phyloP scores from a whole-genome alignment of 2,329 filamentous ascomycete genomes.

The Aspergillus persii region DNA sequence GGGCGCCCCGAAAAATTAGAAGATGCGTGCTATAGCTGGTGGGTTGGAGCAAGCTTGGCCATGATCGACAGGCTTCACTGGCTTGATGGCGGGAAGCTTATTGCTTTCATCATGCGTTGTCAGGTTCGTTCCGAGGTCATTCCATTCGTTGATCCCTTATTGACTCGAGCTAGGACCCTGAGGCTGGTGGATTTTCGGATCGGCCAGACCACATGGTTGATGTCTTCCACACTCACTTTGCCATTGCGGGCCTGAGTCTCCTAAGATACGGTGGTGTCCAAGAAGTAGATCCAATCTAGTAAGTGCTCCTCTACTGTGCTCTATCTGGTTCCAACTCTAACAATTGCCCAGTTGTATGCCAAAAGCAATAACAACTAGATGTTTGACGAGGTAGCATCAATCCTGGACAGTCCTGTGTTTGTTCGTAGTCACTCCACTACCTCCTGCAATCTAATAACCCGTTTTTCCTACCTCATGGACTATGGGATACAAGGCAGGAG shows the following conservation, averaged over 20 bases:
- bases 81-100: slow-evolving; percentile 82
- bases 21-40: slow-evolving; percentile 99
- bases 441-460: slow-evolving; percentile 74
- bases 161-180: slow-evolving; percentile 59
- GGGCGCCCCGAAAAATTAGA: slow-evolving; percentile 92
- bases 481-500: slow-evolving; percentile 71
- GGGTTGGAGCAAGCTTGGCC: slow-evolving; percentile 87
- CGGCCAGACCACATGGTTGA: slow-evolving; percentile 92
- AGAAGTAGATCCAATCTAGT: slow-evolving; percentile 86
- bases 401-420: background rate
- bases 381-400: slow-evolving; percentile 45
- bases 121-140: slow-evolving; percentile 54
- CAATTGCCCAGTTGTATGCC: slow-evolving; percentile 63
- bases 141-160: background rate
- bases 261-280: slow-evolving; percentile 73
- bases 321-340: background rate
- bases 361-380: slow-evolving; percentile 60
- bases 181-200: slow-evolving; percentile 83
- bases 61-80: slow-evolving; percentile 88
- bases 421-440: slow-evolving; percentile 16
- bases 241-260: slow-evolving; percentile 81
- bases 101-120: slow-evolving; percentile 78
- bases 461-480: slow-evolving; percentile 51
- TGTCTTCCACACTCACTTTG: slow-evolving; percentile 93
- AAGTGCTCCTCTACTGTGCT: slow-evolving; percentile 31